A percentile compares a stretch with the other conserved stretches of the same genome.
phyloP scores from a whole-genome alignment of 495 filamentous ascomycete genomes.

The Clavariopsis aquatica region DNA sequence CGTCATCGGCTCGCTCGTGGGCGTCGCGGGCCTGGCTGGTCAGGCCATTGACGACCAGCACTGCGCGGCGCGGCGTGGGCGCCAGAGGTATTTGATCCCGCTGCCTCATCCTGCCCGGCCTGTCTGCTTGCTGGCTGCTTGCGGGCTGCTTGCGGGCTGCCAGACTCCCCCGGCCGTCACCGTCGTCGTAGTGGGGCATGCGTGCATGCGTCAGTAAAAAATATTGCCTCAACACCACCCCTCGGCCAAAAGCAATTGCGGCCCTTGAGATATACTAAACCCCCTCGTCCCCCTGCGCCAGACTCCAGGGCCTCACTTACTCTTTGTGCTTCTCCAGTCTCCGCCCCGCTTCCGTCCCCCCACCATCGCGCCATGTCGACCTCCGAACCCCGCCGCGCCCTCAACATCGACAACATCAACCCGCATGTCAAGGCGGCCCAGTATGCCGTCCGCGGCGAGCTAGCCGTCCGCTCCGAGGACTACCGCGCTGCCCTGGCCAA shows the following conservation, averaged over 20 bases:
- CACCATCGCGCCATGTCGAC: conserved; percentile 58
- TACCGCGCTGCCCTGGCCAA: conserved; percentile 71
- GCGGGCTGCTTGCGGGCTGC: background rate
- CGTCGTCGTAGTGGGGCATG: conserved; percentile 35
- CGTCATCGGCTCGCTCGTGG: conserved; percentile 30
- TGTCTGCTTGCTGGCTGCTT: too few species aligned
- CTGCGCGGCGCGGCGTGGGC: conserved; percentile 14
- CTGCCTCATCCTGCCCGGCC: conserved; percentile 10
- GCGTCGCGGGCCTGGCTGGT: conserved; percentile 19
- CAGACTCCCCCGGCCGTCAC: background rate
- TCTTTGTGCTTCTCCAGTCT: background rate
- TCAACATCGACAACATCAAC: conserved; percentile 90
- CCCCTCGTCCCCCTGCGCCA: conserved; percentile 5
- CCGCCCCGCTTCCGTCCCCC: background rate
- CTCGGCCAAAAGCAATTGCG: conserved; percentile 31
- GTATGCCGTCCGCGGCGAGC: conserved; percentile 95
- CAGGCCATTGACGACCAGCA: conserved; percentile 5
- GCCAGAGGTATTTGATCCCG: conserved; percentile 32
- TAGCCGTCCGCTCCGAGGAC: conserved; percentile 85
- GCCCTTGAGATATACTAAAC: conserved; percentile 14
- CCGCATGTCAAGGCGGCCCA: conserved; percentile 78
- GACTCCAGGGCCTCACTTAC: conserved; percentile 13
- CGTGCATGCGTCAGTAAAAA: conserved; percentile 20
- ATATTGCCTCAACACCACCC: conserved; percentile 30
- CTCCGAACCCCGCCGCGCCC: conserved; percentile 55